phyloP scores from a whole-genome alignment of 805 yeast genomes.

The Candida golubevii region DNA sequence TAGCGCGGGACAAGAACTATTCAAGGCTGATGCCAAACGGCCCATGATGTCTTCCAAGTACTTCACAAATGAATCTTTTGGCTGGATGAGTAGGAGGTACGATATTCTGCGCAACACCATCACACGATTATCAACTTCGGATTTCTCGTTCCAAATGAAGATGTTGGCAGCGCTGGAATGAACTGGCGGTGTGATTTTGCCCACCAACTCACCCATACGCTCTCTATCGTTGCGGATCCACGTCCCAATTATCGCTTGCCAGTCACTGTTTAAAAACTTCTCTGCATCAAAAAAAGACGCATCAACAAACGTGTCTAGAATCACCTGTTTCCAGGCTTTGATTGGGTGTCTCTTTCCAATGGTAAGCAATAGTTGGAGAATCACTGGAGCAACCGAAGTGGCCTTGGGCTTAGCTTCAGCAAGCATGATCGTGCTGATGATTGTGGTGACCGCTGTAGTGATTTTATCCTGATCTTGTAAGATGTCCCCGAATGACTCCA shows the following conservation, averaged over 20 bases:
- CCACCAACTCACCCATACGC: constrained; percentile 48
- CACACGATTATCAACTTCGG: constrained; percentile 53
- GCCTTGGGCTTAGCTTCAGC: constrained; percentile 50
- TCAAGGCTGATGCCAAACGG: constrained; percentile 30
- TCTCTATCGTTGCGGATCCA: constrained; percentile 71
- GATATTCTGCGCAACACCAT: constrained; percentile 58
- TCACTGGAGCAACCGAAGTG: constrained; percentile 33
- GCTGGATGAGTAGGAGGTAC: constrained; percentile 59
- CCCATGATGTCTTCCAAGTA: constrained; percentile 46
- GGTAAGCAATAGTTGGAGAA: constrained; percentile 42
- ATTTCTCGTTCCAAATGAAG: constrained; percentile 66
- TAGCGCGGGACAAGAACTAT: constrained; percentile 28
- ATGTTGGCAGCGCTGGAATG: constrained; percentile 54
- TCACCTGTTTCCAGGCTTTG: constrained; percentile 60
- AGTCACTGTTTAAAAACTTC: constrained; percentile 26
- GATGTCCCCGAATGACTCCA: constrained; percentile 15
- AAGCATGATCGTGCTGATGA: constrained; percentile 49
- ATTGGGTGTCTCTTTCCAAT: constrained; percentile 32
- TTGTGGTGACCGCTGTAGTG: constrained; percentile 42
- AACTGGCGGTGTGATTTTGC: constrained; percentile 27
- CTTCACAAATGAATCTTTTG: constrained; percentile 51
- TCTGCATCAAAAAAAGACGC: constrained; percentile 43
- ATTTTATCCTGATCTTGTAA: constrained; percentile 57
- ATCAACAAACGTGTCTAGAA: constrained; percentile 66
- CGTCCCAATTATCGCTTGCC: constrained; percentile 52